Evolutionary conservation across 2,329 filamentous ascomycete species (phyloP), one percentile per base, ranked within the genome.

Genomic region (Arthrobotrys megalospora): DNA sequence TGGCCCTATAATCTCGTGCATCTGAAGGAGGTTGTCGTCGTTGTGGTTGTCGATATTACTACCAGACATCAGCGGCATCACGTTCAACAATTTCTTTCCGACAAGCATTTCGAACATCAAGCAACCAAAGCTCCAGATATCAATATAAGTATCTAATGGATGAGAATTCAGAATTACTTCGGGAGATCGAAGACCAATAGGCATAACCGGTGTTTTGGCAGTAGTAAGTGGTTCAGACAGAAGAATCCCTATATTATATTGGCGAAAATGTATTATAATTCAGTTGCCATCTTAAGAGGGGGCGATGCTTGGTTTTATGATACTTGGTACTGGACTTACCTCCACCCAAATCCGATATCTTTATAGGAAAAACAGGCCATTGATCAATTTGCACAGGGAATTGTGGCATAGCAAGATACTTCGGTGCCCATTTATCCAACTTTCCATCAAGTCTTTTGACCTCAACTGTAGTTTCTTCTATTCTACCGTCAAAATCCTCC

Each of bases 111-210:
- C 80, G 43, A 79, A 82, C 24, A 72, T 38, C 16, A 82, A 52
- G 55, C 80, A 81, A 16, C 80, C 81, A 19, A 81, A 80, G 4
- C 70, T 79, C 80, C 81, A 81, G n/a, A 79, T 80, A 38, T 82
- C 80, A 14, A 81, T 60, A 24, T 47, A 68, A 38, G 65, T 58
- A 28, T 68, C 16, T 10, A 50, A 19, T 48, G 28, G 65, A 60
- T 68, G 38, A 38, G 65, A 68, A 48, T 58, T 38, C 6, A 68
- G 41, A 3, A 60, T 16, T 12, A 60, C 60, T 60, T 68, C 52
- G n/a, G 50, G 65, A 48, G 52, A 48, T 47, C 65, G 65, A 50
- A 60, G 50, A 21, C 0, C 48, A 58, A 55, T 14, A 6, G 65
- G 21, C 24, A 21, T 38, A 68, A 60, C 38, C 36, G 14, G 21